Percentiles rank a stretch among this genome's conserved stretches.
These are phyloP conservation scores for Candida sakaeoensis DNA, from an alignment of 805 yeast genomes.

Conservation along the genomic window DNA sequence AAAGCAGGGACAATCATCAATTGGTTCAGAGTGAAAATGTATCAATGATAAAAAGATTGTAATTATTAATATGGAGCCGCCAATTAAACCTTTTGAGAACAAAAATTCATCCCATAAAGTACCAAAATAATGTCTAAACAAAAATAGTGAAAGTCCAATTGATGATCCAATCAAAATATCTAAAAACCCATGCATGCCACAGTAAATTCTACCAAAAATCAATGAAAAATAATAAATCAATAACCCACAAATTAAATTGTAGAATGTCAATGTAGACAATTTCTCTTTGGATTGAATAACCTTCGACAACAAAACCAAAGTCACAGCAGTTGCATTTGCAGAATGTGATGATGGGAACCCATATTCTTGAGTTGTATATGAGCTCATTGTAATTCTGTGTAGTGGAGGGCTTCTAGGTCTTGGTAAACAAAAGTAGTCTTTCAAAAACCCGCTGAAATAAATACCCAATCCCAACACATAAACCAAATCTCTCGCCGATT, in stretches of 20 bases:
- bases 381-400: slow-evolving; percentile 82
- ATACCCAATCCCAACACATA: slow-evolving; percentile 66
- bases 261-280: slow-evolving; percentile 11
- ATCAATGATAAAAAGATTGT: slow-evolving; percentile 48
- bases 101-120: slow-evolving; percentile 45
- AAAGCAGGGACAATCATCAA: slow-evolving; percentile 93
- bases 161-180: slow-evolving; percentile 67
- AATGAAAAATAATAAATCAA: slow-evolving; percentile 58
- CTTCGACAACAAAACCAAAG: slow-evolving; percentile 39
- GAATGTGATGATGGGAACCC: slow-evolving; percentile 94
- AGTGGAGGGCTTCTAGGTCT: slow-evolving; percentile 91
- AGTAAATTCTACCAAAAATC: slow-evolving; percentile 78
- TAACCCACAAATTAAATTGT: slow-evolving; percentile 18
- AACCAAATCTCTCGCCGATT: slow-evolving; percentile 56
- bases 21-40: slow-evolving; percentile 74
- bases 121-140: slow-evolving; percentile 42
- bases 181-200: slow-evolving; percentile 95
- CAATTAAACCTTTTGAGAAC: slow-evolving; percentile 17
- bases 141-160: slow-evolving; percentile 55
- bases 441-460: slow-evolving; percentile 66
- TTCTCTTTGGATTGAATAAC: slow-evolving; percentile 9
- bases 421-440: slow-evolving; percentile 86
- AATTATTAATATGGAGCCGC: slow-evolving; percentile 34
- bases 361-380: slow-evolving; percentile 88
- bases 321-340: slow-evolving; percentile 89